Conservation (phyloP, 225 moss, liverwort and hornwort species). For the Polytrichum commune region DNA sequence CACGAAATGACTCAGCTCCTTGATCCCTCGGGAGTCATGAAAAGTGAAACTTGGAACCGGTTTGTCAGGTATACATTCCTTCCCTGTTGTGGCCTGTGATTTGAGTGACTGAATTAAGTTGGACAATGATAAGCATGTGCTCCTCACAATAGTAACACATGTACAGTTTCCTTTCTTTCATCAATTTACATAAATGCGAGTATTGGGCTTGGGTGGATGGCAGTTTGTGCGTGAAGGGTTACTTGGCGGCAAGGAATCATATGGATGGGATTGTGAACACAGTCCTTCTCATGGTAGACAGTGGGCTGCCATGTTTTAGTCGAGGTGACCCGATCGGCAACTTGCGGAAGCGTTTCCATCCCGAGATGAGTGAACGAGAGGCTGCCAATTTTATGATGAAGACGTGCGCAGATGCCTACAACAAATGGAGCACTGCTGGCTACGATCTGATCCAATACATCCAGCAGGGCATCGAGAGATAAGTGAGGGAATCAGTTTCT, state of each 20-base stretch:
- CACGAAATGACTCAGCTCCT: slow-evolving; percentile 96
- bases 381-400: slow-evolving; percentile 96
- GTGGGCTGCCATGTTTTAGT: slow-evolving; percentile 90
- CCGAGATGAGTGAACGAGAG: slow-evolving; percentile 87
- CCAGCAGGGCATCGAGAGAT: slow-evolving; percentile 85
- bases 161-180: not conserved
- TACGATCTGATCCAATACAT: slow-evolving; percentile 87
- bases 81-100: not conserved
- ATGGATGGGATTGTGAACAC: slow-evolving; percentile 84
- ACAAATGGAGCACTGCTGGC: slow-evolving; percentile 91
- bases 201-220: slow-evolving; percentile 10
- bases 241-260: slow-evolving; percentile 79
- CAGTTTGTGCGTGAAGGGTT: slow-evolving; percentile 89
- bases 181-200: not conserved
- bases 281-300: slow-evolving; percentile 82
- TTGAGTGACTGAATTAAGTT: not conserved
- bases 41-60: slow-evolving; percentile 75
- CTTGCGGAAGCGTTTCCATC: slow-evolving; percentile 77
- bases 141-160: not conserved
- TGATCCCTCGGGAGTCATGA: slow-evolving; percentile 87
- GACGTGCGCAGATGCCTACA: slow-evolving; percentile 89
- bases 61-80: slow-evolving; percentile 62
- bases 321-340: slow-evolving; percentile 90
- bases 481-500: slow-evolving; percentile 4
- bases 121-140: not conserved